Base-by-base conservation (phyloP, 441 rosid genomes). In the Oxalis stricta region DNA sequence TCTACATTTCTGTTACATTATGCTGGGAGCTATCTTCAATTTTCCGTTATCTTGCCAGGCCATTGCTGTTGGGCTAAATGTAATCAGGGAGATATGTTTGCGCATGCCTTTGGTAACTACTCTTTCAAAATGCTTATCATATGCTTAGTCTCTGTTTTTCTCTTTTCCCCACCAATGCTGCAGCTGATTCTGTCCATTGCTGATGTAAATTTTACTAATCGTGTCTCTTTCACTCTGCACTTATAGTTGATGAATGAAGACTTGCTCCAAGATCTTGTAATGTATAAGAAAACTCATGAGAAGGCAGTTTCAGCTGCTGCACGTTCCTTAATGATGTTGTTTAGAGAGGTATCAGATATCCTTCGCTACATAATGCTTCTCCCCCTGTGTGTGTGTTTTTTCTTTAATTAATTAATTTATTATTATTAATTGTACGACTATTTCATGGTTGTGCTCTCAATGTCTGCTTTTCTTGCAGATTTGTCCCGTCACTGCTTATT, bases 181-280 rank as follows among this genome's bases (percentile, higher is more conserved):
- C n/a, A n/a, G n/a, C n/a, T n/a, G n/a, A n/a, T n/a, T n/a, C n/a
- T n/a, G 52, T 38, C 35, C 29, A 19, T 7, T 18, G 41, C 5
- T n/a, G 28, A 7, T 17, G 18, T 4, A 10, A 15, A 32, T 21
- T 5, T 33, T 36, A 23, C 10, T 33, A 16, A 10, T 47, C 7
- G 40, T 44, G 34, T 22, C 39, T 41, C 10, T 13, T 41, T 56
- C 56, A 10, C 40, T 63, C 55, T 11, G 59, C 58, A 55, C 16
- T 44, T 54, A 44, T 53, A 91, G 98, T 67, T 91, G 84, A 91
- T 91, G 98, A 80, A 77, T 33, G 96, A 86, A 56, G 98, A 81
- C 29, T 63, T 86, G 66, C 71, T 91, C 55, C 98, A 86, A 81
- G 98, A 91, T 62, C 96, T 91, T 29, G 96, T 72, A 16, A 58